A percentile compares a stretch with the other conserved stretches of the same genome.
Conservation (phyloP, 768 basidiomycete species). For the Lactarius vividus region DNA sequence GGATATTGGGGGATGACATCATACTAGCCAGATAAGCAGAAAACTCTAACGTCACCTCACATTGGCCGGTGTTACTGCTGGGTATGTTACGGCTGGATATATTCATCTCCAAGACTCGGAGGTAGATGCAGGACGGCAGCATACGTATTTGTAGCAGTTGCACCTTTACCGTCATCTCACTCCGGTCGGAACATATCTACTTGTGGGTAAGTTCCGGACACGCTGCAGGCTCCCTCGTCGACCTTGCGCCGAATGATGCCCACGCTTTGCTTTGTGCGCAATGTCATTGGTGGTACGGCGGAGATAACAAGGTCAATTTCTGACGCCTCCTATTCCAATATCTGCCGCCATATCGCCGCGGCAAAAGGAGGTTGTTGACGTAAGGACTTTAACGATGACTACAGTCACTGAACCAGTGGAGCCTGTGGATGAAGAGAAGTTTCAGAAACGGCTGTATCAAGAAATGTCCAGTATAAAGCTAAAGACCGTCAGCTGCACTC, state of each 20-base stretch:
- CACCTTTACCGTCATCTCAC: neutral
- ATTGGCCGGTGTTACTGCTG: neutral
- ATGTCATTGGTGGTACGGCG: neutral
- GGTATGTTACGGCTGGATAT: slow-evolving; percentile 2
- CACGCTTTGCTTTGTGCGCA: neutral
- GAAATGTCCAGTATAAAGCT: neutral
- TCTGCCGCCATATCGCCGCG: neutral
- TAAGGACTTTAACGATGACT: neutral
- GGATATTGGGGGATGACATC: neutral
- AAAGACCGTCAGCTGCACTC: slow-evolving; percentile 1
- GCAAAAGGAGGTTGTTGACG: neutral
- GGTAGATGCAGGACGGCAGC: neutral
- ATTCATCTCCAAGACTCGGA: neutral
- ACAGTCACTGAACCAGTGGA: neutral
- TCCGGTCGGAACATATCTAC: slow-evolving; percentile 7
- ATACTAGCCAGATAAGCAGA: neutral
- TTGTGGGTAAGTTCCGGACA: neutral
- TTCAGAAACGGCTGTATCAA: neutral
- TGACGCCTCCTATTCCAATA: neutral
- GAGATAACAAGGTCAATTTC: slow-evolving; percentile 5
- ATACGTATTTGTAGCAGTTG: neutral
- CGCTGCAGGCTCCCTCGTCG: neutral
- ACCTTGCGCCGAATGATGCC: neutral
- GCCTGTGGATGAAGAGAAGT: neutral
- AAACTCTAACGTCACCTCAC: neutral